phyloP scores from a whole-genome alignment of 352 stramenopile species.

The Globisporangium irregulare region DNA sequence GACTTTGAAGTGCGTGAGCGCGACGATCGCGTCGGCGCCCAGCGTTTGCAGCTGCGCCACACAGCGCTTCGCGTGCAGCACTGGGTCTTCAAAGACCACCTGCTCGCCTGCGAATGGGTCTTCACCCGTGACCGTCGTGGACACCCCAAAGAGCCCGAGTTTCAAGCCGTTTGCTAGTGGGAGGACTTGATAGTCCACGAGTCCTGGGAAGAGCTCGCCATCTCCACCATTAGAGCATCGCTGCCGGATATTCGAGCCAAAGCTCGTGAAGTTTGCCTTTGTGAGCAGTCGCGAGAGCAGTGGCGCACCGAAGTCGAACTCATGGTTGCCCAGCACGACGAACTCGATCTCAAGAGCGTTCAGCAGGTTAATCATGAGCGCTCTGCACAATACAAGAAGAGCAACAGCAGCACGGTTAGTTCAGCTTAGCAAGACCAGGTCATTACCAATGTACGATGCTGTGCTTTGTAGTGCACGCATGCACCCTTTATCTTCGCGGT shows the following conservation, averaged over 20 bases:
- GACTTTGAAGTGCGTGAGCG: slow-evolving; percentile 75
- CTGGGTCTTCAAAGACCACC: slow-evolving; percentile 53
- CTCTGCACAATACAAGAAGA: slow-evolving; percentile 21
- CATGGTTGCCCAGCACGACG: slow-evolving; percentile 76
- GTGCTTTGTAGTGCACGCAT: neutral
- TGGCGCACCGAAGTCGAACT: slow-evolving; percentile 66
- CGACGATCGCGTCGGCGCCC: slow-evolving; percentile 69
- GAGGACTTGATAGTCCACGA: slow-evolving; percentile 38
- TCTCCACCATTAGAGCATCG: neutral
- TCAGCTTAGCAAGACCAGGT: neutral
- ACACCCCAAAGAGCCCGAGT: slow-evolving; percentile 56
- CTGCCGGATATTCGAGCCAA: slow-evolving; percentile 61
- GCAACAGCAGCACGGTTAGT: too few species aligned
- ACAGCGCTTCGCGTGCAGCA: slow-evolving; percentile 43
- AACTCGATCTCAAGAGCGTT: slow-evolving; percentile 51
- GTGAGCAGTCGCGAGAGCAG: slow-evolving; percentile 35
- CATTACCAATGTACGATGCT: too few species aligned
- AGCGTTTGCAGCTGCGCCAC: slow-evolving; percentile 44
- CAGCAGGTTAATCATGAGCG: slow-evolving; percentile 65
- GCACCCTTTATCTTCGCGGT: slow-evolving; percentile 69
- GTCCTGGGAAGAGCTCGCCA: slow-evolving; percentile 30
- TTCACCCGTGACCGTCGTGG: slow-evolving; percentile 46
- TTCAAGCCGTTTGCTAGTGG: slow-evolving; percentile 34
- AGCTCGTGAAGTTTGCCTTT: slow-evolving; percentile 40
- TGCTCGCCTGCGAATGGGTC: slow-evolving; percentile 48